Percentiles rank a stretch among this genome's conserved stretches.
These are phyloP conservation scores for Melastoma candidum DNA, from an alignment of 441 rosid genomes.

Conservation along the genomic window DNA sequence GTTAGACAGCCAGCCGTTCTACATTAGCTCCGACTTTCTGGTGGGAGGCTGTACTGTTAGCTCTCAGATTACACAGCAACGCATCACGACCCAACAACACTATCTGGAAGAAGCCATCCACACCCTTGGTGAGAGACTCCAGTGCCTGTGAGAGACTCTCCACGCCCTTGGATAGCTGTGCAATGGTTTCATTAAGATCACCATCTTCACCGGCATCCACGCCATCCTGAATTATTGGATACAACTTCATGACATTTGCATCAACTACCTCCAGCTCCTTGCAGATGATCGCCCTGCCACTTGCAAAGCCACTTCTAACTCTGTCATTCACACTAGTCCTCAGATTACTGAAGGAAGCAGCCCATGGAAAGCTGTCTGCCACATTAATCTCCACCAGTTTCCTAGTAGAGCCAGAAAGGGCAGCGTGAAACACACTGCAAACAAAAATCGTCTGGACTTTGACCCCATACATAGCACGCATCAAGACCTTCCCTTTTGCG, in stretches of 20 bases:
- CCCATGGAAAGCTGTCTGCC: conserved; percentile 48
- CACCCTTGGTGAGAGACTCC: conserved; percentile 56
- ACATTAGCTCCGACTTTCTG: conserved; percentile 27
- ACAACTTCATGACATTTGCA: conserved; percentile 33
- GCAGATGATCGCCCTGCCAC: conserved; percentile 31
- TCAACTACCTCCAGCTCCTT: conserved; percentile 66
- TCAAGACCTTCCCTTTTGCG: conserved; percentile 73
- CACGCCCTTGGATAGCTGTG: conserved; percentile 25
- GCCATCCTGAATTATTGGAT: conserved; percentile 44
- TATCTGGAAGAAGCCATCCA: conserved; percentile 77
- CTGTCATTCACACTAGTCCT: conserved; percentile 40
- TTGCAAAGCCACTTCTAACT: conserved; percentile 29
- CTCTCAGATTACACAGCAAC: conserved; percentile 64
- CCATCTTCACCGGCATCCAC: conserved; percentile 22
- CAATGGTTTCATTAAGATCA: conserved; percentile 27
- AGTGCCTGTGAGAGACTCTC: conserved; percentile 49
- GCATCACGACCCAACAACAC: conserved; percentile 75
- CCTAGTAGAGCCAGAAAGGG: conserved; percentile 54
- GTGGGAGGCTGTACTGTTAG: conserved; percentile 21
- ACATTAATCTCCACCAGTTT: conserved; percentile 40
- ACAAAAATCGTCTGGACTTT: conserved; percentile 69
- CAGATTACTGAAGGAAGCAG: conserved; percentile 40
- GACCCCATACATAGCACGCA: conserved; percentile 79
- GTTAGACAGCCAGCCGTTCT: conserved; percentile 18
- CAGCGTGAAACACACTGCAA: conserved; percentile 60